Evolutionary conservation across 441 rosid genomes (phyloP).

Genomic region (Croton laevigatus): DNA sequence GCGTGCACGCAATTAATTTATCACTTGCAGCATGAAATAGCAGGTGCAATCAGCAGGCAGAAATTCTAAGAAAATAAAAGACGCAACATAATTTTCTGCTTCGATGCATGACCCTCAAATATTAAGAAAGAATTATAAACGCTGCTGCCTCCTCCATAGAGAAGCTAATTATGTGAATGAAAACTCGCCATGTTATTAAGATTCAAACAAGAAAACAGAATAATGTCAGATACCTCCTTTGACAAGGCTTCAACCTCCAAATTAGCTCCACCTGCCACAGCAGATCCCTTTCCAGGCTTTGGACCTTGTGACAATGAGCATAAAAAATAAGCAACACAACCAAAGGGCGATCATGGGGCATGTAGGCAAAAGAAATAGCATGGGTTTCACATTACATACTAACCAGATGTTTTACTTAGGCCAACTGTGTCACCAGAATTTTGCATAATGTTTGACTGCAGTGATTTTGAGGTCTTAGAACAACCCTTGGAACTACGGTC

Average conservation of each 20-base stretch:
- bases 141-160: too few species aligned
- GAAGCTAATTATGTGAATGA: background rate
- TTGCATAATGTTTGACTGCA: slow-evolving; percentile 66
- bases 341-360: slow-evolving; percentile 3
- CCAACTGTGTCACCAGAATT: slow-evolving; percentile 35
- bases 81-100: too few species aligned
- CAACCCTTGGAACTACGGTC: slow-evolving; percentile 55
- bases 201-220: slow-evolving; percentile 11
- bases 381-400: slow-evolving; percentile 12
- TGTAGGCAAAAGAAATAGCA: background rate
- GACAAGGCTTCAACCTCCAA: slow-evolving; percentile 61
- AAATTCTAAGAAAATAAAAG: background rate
- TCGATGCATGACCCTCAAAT: too few species aligned
- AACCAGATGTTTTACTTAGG: slow-evolving; percentile 39
- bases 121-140: too few species aligned
- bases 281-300: slow-evolving; percentile 46
- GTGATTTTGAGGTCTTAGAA: slow-evolving; percentile 66
- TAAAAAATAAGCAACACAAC: slow-evolving; percentile 13
- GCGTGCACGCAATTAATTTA: slow-evolving; percentile 14
- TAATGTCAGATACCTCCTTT: slow-evolving; percentile 55
- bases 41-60: background rate
- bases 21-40: background rate
- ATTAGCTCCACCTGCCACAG: slow-evolving; percentile 37
- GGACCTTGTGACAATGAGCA: slow-evolving; percentile 40
- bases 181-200: background rate